Percentiles rank a stretch among this genome's conserved stretches.
Conservation (phyloP, 2,329 filamentous ascomycete species). For the Teratosphaeriaceae sp. region DNA sequence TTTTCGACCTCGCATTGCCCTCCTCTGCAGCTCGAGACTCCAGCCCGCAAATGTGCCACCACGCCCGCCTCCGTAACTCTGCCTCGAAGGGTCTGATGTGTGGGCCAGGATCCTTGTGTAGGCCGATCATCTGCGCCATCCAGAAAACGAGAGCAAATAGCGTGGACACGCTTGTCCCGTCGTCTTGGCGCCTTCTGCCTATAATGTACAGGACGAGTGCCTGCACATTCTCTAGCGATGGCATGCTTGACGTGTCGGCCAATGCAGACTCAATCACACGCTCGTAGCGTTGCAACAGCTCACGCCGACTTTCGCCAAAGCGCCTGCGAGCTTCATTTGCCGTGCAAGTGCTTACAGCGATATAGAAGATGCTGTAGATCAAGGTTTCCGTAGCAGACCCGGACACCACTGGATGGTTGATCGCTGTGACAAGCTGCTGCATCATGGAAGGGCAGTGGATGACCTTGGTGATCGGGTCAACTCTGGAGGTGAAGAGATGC, state of each 20-base stretch:
- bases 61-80: slow-evolving; percentile 16
- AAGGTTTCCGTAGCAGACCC: slow-evolving; percentile 13
- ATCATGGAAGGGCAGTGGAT: slow-evolving; percentile 22
- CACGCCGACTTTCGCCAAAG: slow-evolving; percentile 18
- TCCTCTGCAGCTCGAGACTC: slow-evolving; percentile 23
- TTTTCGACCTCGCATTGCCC: slow-evolving; percentile 12
- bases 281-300: slow-evolving; percentile 9
- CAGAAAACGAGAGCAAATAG: slow-evolving; percentile 14
- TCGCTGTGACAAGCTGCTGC: slow-evolving; percentile 12
- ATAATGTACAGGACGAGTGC: slow-evolving; percentile 13
- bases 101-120: slow-evolving; percentile 12
- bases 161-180: slow-evolving; percentile 3
- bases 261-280: slow-evolving; percentile 5
- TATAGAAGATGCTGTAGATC: slow-evolving; percentile 21
- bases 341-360: slow-evolving; percentile 20
- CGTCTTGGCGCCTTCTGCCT: slow-evolving; percentile 8
- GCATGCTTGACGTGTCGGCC: slow-evolving; percentile 7
- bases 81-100: slow-evolving; percentile 11
- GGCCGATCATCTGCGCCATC: slow-evolving; percentile 13
- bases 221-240: slow-evolving; percentile 7
- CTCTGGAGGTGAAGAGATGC: slow-evolving; percentile 20
- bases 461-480: slow-evolving; percentile 24
- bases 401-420: slow-evolving; percentile 11
- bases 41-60: slow-evolving; percentile 21
- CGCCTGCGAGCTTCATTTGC: slow-evolving; percentile 15